A percentile compares a stretch with the other conserved stretches of the same genome.
Evolutionary conservation across 257 asterid species (phyloP).

Genomic region (Nicotiana attenuata): DNA sequence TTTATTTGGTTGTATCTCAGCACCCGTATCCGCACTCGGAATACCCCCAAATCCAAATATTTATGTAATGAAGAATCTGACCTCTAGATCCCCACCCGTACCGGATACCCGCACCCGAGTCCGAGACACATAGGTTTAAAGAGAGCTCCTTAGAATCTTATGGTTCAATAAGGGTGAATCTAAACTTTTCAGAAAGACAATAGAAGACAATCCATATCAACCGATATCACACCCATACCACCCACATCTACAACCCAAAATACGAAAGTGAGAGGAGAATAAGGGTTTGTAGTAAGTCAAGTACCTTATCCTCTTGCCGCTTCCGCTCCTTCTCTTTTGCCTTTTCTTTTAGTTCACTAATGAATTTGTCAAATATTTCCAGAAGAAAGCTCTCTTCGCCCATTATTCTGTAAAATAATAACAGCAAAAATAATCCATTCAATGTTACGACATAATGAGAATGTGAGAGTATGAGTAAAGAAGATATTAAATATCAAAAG

Average conservation of each 20-base stretch:
- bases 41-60: too few relatives aligned
- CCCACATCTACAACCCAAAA: background rate
- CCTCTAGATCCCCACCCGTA: too few relatives aligned
- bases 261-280: background rate
- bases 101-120: too few relatives aligned
- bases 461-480: background rate
- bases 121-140: background rate
- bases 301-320: slow-evolving; percentile 85
- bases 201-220: background rate
- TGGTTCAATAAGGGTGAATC: background rate
- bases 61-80: too few relatives aligned
- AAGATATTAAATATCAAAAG: background rate
- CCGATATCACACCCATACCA: background rate
- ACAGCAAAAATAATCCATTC: background rate
- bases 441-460: background rate
- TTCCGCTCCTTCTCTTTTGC: slow-evolving; percentile 74
- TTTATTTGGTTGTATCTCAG: too few relatives aligned
- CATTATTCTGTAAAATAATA: slow-evolving; percentile 42
- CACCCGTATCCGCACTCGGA: too few relatives aligned
- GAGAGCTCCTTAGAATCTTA: background rate
- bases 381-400: slow-evolving; percentile 63
- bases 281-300: slow-evolving; percentile 9
- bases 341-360: slow-evolving; percentile 58
- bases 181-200: background rate
- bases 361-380: slow-evolving; percentile 58